Conservation (phyloP, 352 stramenopile species). For the Thraustochytrium sp. region DNA sequence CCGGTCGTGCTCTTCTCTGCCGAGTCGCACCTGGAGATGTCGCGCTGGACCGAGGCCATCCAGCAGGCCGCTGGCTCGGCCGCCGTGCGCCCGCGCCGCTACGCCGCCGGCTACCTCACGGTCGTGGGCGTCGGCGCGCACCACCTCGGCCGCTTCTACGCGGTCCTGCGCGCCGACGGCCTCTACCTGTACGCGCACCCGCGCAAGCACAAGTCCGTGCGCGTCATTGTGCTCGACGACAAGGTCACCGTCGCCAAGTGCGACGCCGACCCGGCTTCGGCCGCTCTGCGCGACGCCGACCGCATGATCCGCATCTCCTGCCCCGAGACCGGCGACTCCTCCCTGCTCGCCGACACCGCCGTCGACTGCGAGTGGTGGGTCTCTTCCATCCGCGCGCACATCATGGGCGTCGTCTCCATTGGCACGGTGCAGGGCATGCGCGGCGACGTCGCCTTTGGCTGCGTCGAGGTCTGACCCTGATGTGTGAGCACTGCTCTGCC, state of each 20-base stretch:
- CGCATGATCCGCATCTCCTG: not conserved
- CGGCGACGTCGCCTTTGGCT: conserved; percentile 12
- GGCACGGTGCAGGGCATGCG: conserved; percentile 21
- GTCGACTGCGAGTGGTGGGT: conserved; percentile 39
- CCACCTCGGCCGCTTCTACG: conserved; percentile 4
- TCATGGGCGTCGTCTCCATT: conserved; percentile 5
- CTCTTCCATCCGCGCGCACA: not conserved
- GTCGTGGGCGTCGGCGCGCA: not conserved
- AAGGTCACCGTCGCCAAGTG: not conserved
- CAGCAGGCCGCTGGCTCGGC: not conserved
- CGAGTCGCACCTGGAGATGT: conserved; percentile 11
- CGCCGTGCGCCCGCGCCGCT: conserved; percentile 6
- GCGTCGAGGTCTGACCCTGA: not conserved
- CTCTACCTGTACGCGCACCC: conserved; percentile 18
- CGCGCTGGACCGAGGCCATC: not conserved
- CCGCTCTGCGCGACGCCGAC: not conserved
- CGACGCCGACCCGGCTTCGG: not conserved
- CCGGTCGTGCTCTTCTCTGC: conserved; percentile 26
- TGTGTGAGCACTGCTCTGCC: not conserved
- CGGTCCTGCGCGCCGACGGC: conserved; percentile 17
- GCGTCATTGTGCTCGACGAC: conserved; percentile 8
- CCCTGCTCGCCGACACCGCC: conserved; percentile 11
- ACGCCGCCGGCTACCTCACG: conserved; percentile 11
- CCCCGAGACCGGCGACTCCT: not conserved
- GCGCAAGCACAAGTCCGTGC: conserved; percentile 29